Base-by-base conservation (phyloP, 2,329 filamentous ascomycete species). In the Atkinsonella texensis region DNA sequence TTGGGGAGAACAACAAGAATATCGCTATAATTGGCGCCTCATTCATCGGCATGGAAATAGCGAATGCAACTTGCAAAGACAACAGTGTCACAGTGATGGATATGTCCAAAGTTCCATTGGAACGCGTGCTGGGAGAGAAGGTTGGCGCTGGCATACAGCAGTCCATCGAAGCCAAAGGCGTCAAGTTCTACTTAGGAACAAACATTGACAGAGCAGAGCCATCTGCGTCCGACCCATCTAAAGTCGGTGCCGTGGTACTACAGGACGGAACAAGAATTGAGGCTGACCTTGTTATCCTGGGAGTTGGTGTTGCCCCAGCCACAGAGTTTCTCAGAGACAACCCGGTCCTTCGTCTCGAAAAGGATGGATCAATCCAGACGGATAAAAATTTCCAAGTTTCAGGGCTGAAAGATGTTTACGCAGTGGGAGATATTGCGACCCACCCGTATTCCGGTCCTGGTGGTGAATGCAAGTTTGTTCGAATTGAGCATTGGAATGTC, bases 401-500 rank as follows among this genome's bases (percentile, higher is more conserved):
- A 1, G 87, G 87, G 0, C 68, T 93, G 4, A 77, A 85, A 60
- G 85, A 91, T 57, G 89, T 96, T 49, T 98, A 87, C 63, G 93
- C 93, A 13, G 81, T 98, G 55, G 91, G 91, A 49, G 93, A 98
- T 65, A 97, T 98, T 55, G 90, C 93, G 12, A 90, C 87, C 0
- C 96, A 89, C 68, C 93, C 93, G 0, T 98, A 98, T 72, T 79
- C 88, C 65, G 93, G 93, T 1, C 93, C 93, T 0, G 89, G 87
- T 23, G 85, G 88, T 28, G 77, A 85, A 15, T 88, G 87, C 55
- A 76, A 75, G 44, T 76, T 77, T 17, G 80, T 85, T 1, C 84
- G 93, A 56, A 96, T 97, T 63, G 93, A 98, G 74, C 93, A 98
- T 67, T 98, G 93, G 93, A 91, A 96, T 68, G 93, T 98, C 2